Evolutionary conservation across 768 basidiomycete species (phyloP), one percentile per base, ranked within the genome.

Genomic region (Tylopilus subfusipes): DNA sequence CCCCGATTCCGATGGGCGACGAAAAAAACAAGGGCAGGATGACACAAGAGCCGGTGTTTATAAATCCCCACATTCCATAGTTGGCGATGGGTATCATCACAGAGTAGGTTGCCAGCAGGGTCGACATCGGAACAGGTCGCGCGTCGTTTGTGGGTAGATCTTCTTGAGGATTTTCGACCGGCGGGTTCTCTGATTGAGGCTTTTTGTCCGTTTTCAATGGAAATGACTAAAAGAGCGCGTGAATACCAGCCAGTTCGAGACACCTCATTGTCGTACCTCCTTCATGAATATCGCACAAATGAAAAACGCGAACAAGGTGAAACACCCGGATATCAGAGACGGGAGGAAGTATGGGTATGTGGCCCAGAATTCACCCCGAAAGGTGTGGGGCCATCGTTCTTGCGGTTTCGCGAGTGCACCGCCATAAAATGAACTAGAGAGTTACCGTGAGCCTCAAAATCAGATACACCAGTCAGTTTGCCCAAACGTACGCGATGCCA

Each of bases 331-430:
- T 12, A 66, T 40, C 5, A 66, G n/a, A 38, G 70, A 72, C 13
- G 75, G 73, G 18, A 75, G 64, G 53, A 75, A 74, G 51, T 76
- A 75, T 0, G 73, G 73, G 29, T 73, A 67, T 5, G 55, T 51
- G 18, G 53, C 56, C 73, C 75, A 75, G 55, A 76, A 76, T 48
- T 57, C 59, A 39, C 70, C 72, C 34, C 67, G 59, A 59, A 86
- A 85, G 2, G 77, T 50, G 6, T 55, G 14, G 1, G 83, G 83
- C 64, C 80, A 85, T 21, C 67, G 77, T 33, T 85, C 80, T 34
- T 78, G 78, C 22, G 85, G 85, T 55, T 73, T 76, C 48, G 76
- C 73, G 42, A 86, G 73, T 13, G 73, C 72, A 6, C 84, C 85
- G 2, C 84, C 85, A 31, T 84, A 79, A 19, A 85, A 65, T 10